A percentile compares a stretch with the other conserved stretches of the same genome.
Conservation (phyloP, 495 filamentous ascomycete genomes). For the Podospora pseudopauciseta region DNA sequence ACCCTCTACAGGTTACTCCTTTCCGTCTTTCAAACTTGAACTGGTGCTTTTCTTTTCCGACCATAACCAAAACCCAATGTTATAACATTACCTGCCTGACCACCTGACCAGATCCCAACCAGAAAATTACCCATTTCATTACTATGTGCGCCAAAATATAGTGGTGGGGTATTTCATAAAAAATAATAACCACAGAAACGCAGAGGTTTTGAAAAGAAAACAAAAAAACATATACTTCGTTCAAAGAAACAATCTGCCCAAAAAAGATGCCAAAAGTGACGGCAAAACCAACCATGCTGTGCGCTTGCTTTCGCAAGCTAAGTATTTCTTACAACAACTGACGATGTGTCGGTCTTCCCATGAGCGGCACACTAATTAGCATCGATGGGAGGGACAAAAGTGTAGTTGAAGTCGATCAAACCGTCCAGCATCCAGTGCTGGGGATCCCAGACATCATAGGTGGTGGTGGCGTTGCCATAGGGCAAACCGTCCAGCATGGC, state of each 20-base stretch:
- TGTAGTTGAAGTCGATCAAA: constrained; percentile 74
- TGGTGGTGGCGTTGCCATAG: constrained; percentile 58
- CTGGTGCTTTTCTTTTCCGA: not conserved
- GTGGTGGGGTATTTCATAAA: not conserved
- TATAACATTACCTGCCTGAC: not conserved
- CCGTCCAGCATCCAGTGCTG: constrained; percentile 89
- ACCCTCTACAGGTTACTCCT: not conserved
- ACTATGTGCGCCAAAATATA: not conserved
- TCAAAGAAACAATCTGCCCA: not conserved
- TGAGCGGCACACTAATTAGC: constrained; percentile 34
- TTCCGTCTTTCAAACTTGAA: not conserved
- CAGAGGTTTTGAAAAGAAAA: not conserved
- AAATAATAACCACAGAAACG: not conserved
- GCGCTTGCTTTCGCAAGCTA: not conserved
- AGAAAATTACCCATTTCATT: not conserved
- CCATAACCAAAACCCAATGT: not conserved
- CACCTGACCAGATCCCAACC: not conserved
- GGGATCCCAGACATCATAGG: constrained; percentile 83
- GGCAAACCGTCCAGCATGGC: constrained; percentile 41
- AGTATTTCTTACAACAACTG: not conserved
- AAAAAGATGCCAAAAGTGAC: not conserved
- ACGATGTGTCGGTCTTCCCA: not conserved
- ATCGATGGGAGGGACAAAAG: constrained; percentile 47
- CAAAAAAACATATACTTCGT: constrained; percentile 3
- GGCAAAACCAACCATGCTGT: not conserved